Percentiles rank a stretch among this genome's conserved stretches.
phyloP scores from a whole-genome alignment of 805 yeast genomes.

The Yarrowia hollandica region DNA sequence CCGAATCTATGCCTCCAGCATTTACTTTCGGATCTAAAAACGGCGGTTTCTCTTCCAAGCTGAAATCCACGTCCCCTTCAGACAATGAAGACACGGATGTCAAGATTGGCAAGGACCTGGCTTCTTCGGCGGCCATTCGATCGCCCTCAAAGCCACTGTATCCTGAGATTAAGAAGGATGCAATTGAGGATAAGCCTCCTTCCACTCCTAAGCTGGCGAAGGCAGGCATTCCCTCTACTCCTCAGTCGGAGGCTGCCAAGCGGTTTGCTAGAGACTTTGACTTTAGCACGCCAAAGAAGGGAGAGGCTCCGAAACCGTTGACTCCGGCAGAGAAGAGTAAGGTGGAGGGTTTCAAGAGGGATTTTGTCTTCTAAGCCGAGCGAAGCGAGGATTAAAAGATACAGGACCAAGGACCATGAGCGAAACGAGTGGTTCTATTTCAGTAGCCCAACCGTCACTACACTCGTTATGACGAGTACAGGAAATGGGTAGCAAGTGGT shows the following conservation, averaged over 20 bases:
- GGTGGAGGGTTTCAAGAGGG: conserved; percentile 9
- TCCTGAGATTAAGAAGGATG: conserved; percentile 1
- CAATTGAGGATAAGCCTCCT: not conserved
- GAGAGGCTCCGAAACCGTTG: not conserved
- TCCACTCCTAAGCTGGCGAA: conserved; percentile 13
- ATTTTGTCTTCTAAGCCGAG: not conserved
- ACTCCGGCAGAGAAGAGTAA: conserved; percentile 5
- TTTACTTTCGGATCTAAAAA: conserved; percentile 1
- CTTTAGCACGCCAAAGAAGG: conserved; percentile 10
- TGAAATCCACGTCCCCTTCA: not conserved
- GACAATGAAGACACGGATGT: conserved; percentile 9
- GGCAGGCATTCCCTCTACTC: conserved; percentile 13
- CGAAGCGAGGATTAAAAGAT: too few species aligned
- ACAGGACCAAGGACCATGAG: too few species aligned
- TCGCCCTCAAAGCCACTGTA: conserved; percentile 28
- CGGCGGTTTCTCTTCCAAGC: not conserved
- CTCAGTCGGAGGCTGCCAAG: conserved; percentile 21
- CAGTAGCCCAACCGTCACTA: too few species aligned
- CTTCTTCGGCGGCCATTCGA: conserved; percentile 1
- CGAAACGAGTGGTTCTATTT: too few species aligned
- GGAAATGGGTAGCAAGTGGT: too few species aligned
- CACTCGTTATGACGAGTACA: too few species aligned
- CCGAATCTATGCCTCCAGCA: not conserved
- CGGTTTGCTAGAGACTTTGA: conserved; percentile 1
- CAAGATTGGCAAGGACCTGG: conserved; percentile 26